phyloP scores from a whole-genome alignment of 305 asterid genomes.

The Stenogyne calaminthoides region DNA sequence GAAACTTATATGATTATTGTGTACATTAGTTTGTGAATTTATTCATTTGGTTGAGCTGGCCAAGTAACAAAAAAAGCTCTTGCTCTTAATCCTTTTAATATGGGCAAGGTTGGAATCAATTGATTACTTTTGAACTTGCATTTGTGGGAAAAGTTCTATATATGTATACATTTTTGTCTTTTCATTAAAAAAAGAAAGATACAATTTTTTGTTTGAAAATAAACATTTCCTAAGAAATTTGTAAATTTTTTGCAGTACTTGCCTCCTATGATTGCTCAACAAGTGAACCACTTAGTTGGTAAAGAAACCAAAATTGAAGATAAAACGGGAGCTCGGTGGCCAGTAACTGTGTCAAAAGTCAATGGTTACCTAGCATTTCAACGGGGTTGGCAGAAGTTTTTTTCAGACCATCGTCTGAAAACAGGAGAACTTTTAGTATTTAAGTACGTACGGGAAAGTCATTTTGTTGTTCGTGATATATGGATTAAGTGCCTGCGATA shows the following conservation, averaged over 20 bases:
- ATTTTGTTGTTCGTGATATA: conserved; percentile 40
- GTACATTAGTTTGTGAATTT: background rate
- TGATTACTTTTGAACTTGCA: background rate
- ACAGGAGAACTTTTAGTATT: conserved; percentile 33
- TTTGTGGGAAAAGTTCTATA: background rate
- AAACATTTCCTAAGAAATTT: background rate
- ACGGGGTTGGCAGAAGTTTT: conserved; percentile 46
- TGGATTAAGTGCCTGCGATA: conserved; percentile 34
- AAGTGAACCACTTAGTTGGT: conserved; percentile 24
- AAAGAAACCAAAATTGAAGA: conserved; percentile 39
- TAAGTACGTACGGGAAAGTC: conserved; percentile 26
- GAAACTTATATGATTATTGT: background rate
- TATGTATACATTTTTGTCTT: background rate
- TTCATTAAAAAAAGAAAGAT: background rate
- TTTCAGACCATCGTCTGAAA: conserved; percentile 31
- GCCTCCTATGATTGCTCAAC: conserved; percentile 41
- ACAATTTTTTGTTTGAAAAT: background rate
- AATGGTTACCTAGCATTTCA: conserved; percentile 33
- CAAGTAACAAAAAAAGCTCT: background rate
- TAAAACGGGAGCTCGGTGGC: conserved; percentile 32
- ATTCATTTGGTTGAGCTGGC: background rate
- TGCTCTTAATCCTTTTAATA: background rate
- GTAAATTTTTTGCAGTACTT: conserved; percentile 39
- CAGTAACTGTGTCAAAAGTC: conserved; percentile 29
- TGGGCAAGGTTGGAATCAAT: background rate